phyloP scores from a whole-genome alignment of 176 grass and related monocot genomes.

The Ensete ventricosum region DNA sequence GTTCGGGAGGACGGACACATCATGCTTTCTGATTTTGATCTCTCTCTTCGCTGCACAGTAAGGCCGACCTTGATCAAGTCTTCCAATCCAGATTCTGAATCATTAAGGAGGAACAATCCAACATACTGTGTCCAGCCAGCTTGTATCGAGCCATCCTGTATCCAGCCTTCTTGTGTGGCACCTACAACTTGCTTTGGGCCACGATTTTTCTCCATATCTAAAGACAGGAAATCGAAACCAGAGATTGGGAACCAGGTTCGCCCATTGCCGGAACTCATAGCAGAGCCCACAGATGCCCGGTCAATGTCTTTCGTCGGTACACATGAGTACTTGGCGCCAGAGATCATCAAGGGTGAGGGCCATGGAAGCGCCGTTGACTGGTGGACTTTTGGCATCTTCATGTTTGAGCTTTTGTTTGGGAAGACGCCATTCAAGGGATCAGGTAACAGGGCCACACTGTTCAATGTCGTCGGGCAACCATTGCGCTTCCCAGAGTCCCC shows the following conservation, averaged over 20 bases:
- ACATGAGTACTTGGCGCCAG: slow-evolving; percentile 13
- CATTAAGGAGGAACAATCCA: neutral
- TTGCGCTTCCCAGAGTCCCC: slow-evolving; percentile 15
- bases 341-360: slow-evolving; percentile 15
- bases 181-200: slow-evolving; percentile 13
- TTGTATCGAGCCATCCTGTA: slow-evolving; percentile 16
- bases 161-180: slow-evolving; percentile 9
- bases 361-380: slow-evolving; percentile 10
- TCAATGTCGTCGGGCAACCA: slow-evolving; percentile 10
- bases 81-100: slow-evolving; percentile 4
- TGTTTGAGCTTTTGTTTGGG: slow-evolving; percentile 17
- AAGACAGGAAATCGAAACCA: neutral
- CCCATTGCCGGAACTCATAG: slow-evolving; percentile 9
- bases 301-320: slow-evolving; percentile 16
- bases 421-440: slow-evolving; percentile 20
- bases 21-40: slow-evolving; percentile 17
- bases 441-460: slow-evolving; percentile 10
- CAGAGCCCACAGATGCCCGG: slow-evolving; percentile 13
- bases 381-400: slow-evolving; percentile 19
- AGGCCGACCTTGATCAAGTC: slow-evolving; percentile 12
- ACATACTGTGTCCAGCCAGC: slow-evolving; percentile 3
- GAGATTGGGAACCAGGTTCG: slow-evolving; percentile 11
- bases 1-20: slow-evolving; percentile 14
- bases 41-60: slow-evolving; percentile 10
- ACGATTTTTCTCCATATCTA: slow-evolving; percentile 12